Percentiles rank a stretch among this genome's conserved stretches.
phyloP scores from a whole-genome alignment of 768 basidiomycete genomes.

The Mycena floridula region DNA sequence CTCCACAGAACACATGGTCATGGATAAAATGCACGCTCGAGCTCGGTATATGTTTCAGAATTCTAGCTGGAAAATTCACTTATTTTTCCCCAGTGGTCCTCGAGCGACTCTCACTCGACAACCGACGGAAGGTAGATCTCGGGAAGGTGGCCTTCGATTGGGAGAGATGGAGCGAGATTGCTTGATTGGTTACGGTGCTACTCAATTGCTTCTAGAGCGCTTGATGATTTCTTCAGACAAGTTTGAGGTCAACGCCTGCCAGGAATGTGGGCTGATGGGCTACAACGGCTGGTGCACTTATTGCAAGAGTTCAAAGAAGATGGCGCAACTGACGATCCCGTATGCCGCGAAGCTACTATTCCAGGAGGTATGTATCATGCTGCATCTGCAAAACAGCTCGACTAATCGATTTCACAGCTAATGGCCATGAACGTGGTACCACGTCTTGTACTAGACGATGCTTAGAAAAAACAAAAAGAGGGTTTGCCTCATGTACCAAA shows the following conservation, averaged over 20 bases:
- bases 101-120: slow-evolving; percentile 95
- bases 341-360: slow-evolving; percentile 93
- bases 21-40: slow-evolving; percentile 99
- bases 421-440: slow-evolving; percentile 98
- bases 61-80: slow-evolving; percentile 7
- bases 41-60: slow-evolving; percentile 56
- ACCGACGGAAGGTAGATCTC: slow-evolving; percentile 96
- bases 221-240: slow-evolving; percentile 99
- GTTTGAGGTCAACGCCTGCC: slow-evolving; percentile 94
- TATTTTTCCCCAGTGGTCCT: slow-evolving; percentile 60
- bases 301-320: slow-evolving; percentile 95
- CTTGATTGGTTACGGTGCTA: slow-evolving; percentile 97
- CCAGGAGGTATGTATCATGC: slow-evolving; percentile 62
- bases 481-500: too few species aligned
- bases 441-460: slow-evolving; percentile 81
- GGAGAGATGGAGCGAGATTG: slow-evolving; percentile 99
- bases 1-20: slow-evolving; percentile 87
- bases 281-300: slow-evolving; percentile 96
- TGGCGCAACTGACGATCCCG: slow-evolving; percentile 93
- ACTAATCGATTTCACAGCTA: slow-evolving; percentile 39
- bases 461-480: too few species aligned
- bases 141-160: slow-evolving; percentile 93
- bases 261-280: slow-evolving; percentile 91
- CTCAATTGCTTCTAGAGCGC: slow-evolving; percentile 91
- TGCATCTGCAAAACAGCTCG: not conserved